phyloP scores from a whole-genome alignment of 257 asterid species.

The Solanum dulcamara region DNA sequence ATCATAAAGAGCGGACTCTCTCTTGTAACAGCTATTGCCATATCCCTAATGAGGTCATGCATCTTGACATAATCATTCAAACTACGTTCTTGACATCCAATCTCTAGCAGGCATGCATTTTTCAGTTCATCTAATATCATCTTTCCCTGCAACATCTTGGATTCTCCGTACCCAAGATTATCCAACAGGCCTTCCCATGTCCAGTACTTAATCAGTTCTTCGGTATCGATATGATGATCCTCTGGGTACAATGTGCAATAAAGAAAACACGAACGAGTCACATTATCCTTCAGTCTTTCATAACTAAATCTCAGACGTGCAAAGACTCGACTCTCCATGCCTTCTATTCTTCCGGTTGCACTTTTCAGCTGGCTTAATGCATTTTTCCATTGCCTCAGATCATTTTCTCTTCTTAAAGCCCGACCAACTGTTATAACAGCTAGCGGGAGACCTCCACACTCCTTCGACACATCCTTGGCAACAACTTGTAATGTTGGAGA shows the following conservation, averaged over 20 bases:
- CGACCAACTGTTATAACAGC: conserved; percentile 18
- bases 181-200: conserved; percentile 14
- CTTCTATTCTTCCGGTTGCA: conserved; percentile 7
- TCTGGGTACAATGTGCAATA: conserved; percentile 21
- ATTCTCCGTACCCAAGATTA: background rate
- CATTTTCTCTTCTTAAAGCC: conserved; percentile 14
- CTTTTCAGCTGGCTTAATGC: conserved; percentile 12
- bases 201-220: conserved; percentile 17
- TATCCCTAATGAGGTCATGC: conserved; percentile 17
- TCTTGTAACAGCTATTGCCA: conserved; percentile 17
- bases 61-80: conserved; percentile 5
- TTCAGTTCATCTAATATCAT: conserved; percentile 9
- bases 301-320: conserved; percentile 19
- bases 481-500: conserved; percentile 3
- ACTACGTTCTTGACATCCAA: background rate
- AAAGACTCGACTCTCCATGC: conserved; percentile 12
- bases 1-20: conserved; percentile 9
- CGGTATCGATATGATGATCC: conserved; percentile 15
- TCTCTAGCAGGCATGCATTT: conserved; percentile 8
- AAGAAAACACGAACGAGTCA: conserved; percentile 13
- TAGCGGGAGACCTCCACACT: conserved; percentile 23
- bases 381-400: conserved; percentile 2
- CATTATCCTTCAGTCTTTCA: conserved; percentile 12
- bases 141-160: conserved; percentile 13
- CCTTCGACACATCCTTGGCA: conserved; percentile 10